These are phyloP conservation scores for Fusarium ramigenum DNA, from an alignment of 2,329 filamentous ascomycete genomes.

Conservation along the genomic window DNA sequence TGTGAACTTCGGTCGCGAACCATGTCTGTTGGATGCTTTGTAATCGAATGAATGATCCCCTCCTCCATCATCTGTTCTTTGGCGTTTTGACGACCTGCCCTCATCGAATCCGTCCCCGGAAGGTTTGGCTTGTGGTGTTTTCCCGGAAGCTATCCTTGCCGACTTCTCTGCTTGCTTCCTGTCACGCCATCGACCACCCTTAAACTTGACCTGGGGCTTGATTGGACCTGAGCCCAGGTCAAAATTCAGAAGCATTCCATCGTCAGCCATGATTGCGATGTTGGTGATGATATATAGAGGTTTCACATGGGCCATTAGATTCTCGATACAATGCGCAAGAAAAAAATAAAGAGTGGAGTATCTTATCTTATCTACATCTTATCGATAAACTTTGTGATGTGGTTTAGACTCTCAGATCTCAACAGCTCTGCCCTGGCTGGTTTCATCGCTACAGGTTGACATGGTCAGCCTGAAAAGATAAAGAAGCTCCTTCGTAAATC, in stretches of 20 bases:
- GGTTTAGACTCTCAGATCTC: not conserved
- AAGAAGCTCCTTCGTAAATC: constrained; percentile 10
- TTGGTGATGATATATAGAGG: constrained; percentile 25
- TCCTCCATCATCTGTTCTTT: constrained; percentile 45
- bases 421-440: not conserved
- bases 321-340: constrained; percentile 22
- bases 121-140: constrained; percentile 30
- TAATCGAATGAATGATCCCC: constrained; percentile 28
- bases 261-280: constrained; percentile 77
- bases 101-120: constrained; percentile 40
- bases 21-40: constrained; percentile 10
- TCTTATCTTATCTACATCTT: constrained; percentile 19
- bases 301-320: constrained; percentile 36
- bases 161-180: constrained; percentile 72
- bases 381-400: constrained; percentile 35
- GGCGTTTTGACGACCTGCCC: constrained; percentile 57
- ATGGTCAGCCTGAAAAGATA: not conserved
- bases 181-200: constrained; percentile 93
- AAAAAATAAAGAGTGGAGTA: constrained; percentile 26
- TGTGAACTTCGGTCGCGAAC: constrained; percentile 18
- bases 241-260: constrained; percentile 95
- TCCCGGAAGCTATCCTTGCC: constrained; percentile 42
- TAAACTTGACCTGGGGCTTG: constrained; percentile 72
- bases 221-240: constrained; percentile 75
- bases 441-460: not conserved